Percentiles rank a stretch among this genome's conserved stretches.
These are phyloP conservation scores for Cladosporium sp. DNA, from an alignment of 2,329 filamentous ascomycete genomes.

Conservation along the genomic window DNA sequence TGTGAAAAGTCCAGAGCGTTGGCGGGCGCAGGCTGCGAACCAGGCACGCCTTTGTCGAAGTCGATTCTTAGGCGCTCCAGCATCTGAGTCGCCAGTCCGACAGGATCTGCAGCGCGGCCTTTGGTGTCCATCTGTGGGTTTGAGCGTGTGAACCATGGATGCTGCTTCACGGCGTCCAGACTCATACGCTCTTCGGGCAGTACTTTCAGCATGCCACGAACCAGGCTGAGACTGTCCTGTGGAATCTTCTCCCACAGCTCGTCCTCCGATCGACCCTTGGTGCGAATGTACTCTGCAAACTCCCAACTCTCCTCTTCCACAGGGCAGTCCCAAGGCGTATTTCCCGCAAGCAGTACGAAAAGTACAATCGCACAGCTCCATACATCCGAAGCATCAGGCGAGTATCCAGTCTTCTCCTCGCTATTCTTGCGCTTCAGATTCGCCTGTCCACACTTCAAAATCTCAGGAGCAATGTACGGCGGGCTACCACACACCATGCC, in stretches of 20 bases:
- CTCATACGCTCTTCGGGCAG: constrained; percentile 71
- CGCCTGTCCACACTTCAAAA: constrained; percentile 52
- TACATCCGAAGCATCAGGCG: constrained; percentile 79
- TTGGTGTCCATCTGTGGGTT: constrained; percentile 73
- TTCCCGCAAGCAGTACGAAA: constrained; percentile 90
- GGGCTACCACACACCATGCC: constrained; percentile 91
- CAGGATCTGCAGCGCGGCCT: constrained; percentile 71
- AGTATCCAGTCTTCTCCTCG: constrained; percentile 57
- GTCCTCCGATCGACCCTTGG: constrained; percentile 72
- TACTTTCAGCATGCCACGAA: constrained; percentile 89
- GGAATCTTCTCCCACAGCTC: constrained; percentile 81
- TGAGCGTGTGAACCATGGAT: constrained; percentile 87
- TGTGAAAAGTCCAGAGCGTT: constrained; percentile 62
- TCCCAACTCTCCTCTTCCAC: constrained; percentile 75
- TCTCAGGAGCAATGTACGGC: constrained; percentile 95
- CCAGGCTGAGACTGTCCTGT: constrained; percentile 67
- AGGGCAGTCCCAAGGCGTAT: constrained; percentile 96
- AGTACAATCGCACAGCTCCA: constrained; percentile 99
- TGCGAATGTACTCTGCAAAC: constrained; percentile 79
- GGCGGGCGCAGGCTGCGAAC: constrained; percentile 41
- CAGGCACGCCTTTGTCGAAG: constrained; percentile 65
- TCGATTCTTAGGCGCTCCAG: constrained; percentile 87
- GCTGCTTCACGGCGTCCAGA: constrained; percentile 79
- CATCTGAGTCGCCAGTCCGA: constrained; percentile 90
- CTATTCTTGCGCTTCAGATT: constrained; percentile 43